These are phyloP conservation scores for Nepenthes alata DNA, from an alignment of 179 eudicot species.

Conservation along the genomic window DNA sequence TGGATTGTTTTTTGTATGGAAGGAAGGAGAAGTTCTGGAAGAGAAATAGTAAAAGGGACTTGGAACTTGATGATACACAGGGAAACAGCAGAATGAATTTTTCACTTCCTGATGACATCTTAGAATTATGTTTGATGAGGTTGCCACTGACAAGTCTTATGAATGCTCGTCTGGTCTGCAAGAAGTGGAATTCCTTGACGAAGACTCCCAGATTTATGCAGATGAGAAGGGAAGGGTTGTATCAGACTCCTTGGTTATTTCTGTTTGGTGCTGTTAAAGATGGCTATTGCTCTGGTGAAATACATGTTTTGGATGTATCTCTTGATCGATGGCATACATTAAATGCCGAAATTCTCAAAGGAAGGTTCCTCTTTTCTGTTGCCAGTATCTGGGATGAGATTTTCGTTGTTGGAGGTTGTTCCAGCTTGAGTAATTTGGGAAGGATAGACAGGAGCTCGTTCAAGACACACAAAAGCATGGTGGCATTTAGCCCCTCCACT, in stretches of 20 bases:
- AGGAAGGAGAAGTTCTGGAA: constrained; percentile 61
- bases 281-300: constrained; percentile 83
- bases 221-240: constrained; percentile 56
- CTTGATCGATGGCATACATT: constrained; percentile 64
- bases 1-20: constrained; percentile 75
- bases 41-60: constrained; percentile 32
- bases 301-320: constrained; percentile 75
- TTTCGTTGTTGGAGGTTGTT: constrained; percentile 84
- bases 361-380: constrained; percentile 81
- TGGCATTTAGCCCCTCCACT: constrained; percentile 57
- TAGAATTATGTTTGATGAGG: constrained; percentile 93
- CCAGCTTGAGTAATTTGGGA: constrained; percentile 75
- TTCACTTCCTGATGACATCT: constrained; percentile 76
- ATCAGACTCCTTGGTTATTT: constrained; percentile 90
- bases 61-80: constrained; percentile 23
- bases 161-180: constrained; percentile 94
- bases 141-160: constrained; percentile 81
- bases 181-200: constrained; percentile 73
- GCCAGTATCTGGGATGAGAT: constrained; percentile 59
- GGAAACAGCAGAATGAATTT: constrained; percentile 30
- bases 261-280: constrained; percentile 79
- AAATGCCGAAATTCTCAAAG: constrained; percentile 54
- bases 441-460: constrained; percentile 74
- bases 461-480: constrained; percentile 75
- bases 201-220: constrained; percentile 69